Evolutionary conservation across 208 protist species (phyloP).

Genomic region (Paratrypanosoma confusum): DNA sequence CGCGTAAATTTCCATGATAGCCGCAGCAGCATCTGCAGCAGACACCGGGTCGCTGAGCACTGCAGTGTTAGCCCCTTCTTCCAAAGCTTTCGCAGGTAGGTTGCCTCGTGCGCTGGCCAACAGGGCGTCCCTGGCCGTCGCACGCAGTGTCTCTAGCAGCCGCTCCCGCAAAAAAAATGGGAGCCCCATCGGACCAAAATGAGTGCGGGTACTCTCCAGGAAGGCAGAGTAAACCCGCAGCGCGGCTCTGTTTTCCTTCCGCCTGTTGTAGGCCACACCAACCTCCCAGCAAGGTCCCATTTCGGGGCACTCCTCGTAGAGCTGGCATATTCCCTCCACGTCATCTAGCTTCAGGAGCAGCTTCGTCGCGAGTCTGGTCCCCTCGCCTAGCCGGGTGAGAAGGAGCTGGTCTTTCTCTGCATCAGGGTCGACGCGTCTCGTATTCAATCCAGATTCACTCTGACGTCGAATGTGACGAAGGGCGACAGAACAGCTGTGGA

Average conservation of each 20-base stretch:
- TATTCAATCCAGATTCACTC: too few relatives aligned
- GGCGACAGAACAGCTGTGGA: too few relatives aligned
- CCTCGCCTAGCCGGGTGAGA: conserved; percentile 30
- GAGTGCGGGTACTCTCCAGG: conserved; percentile 10
- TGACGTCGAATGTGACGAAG: too few relatives aligned
- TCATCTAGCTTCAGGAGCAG: conserved; percentile 29
- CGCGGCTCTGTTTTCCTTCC: conserved; percentile 27
- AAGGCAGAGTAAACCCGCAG: conserved; percentile 27
- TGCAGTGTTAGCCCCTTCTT: too few relatives aligned
- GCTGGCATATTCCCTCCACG: conserved; percentile 18
- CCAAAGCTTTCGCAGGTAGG: too few relatives aligned
- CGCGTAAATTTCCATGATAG: too few relatives aligned
- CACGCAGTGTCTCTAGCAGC: conserved; percentile 15
- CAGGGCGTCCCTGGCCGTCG: too few relatives aligned
- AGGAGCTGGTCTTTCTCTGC: too few relatives aligned
- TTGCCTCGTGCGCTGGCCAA: too few relatives aligned
- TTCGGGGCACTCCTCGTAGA: conserved; percentile 23
- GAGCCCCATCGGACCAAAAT: conserved; percentile 14
- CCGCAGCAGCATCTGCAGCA: too few relatives aligned
- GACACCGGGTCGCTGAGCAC: too few relatives aligned
- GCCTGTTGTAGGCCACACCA: conserved; percentile 28
- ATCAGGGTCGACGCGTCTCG: too few relatives aligned
- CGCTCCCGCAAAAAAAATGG: conserved; percentile 12
- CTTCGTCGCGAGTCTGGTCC: conserved; percentile 52
- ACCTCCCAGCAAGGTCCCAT: conserved; percentile 66